Conservation (phyloP, 2,329 filamentous ascomycete species). For the Fusarium xyrophilum region DNA sequence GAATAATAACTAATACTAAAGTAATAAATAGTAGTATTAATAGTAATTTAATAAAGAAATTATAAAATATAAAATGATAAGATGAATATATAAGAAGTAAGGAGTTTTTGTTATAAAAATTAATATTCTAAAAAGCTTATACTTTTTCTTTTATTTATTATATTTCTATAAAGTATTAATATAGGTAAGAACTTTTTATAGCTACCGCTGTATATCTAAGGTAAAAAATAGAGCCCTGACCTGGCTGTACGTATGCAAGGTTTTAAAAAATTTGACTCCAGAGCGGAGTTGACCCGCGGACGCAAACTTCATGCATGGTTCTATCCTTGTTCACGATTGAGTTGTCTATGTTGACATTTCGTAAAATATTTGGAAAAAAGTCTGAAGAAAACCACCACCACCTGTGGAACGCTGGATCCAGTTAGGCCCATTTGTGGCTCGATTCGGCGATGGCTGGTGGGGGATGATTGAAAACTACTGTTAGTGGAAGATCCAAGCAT, state of each 20-base stretch:
- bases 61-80: too few species aligned
- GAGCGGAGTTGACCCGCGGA: slow-evolving; percentile 21
- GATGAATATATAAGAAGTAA: too few species aligned
- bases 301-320: slow-evolving; percentile 28
- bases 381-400: slow-evolving; percentile 2
- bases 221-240: neutral
- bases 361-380: slow-evolving; percentile 12
- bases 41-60: too few species aligned
- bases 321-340: slow-evolving; percentile 29
- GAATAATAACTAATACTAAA: too few species aligned
- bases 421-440: slow-evolving; percentile 11
- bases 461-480: slow-evolving; percentile 3
- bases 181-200: too few species aligned
- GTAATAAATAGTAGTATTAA: too few species aligned
- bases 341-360: slow-evolving; percentile 6
- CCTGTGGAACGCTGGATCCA: slow-evolving; percentile 21
- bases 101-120: too few species aligned
- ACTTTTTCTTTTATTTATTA: too few species aligned
- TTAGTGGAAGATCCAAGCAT: slow-evolving; percentile 12
- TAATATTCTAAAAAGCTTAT: too few species aligned
- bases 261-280: slow-evolving; percentile 10
- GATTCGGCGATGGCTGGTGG: slow-evolving; percentile 26
- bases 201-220: too few species aligned
- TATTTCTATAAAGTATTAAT: too few species aligned
- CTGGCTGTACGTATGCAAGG: slow-evolving; percentile 4